Percentiles rank a stretch among this genome's conserved stretches.
Evolutionary conservation across 352 stramenopile genomes (phyloP).

Genomic region (Globisporangium cylindrosporum): DNA sequence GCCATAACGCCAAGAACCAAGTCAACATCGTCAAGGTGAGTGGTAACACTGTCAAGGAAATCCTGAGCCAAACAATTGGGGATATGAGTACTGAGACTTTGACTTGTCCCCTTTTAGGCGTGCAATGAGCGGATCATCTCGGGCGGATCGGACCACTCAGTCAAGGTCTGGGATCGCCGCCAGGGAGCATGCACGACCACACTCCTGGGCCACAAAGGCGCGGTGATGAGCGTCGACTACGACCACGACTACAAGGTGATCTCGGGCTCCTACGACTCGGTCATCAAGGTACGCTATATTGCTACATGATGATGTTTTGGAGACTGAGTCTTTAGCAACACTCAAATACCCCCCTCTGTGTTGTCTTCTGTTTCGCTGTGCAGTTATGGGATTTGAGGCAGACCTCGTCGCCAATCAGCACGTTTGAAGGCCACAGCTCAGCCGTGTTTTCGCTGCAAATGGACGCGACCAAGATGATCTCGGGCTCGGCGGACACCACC

Average conservation of each 20-base stretch:
- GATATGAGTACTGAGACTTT: neutral
- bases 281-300: conserved; percentile 22
- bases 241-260: conserved; percentile 20
- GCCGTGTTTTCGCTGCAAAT: conserved; percentile 34
- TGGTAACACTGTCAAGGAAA: neutral
- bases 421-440: conserved; percentile 27
- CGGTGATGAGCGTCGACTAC: conserved; percentile 31
- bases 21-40: conserved; percentile 28
- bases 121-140: conserved; percentile 18
- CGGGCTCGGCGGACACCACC: conserved; percentile 28
- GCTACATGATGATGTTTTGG: neutral
- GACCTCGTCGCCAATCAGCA: conserved; percentile 11
- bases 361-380: neutral
- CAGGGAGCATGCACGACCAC: conserved; percentile 20
- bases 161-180: conserved; percentile 33
- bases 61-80: neutral
- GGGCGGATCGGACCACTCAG: conserved; percentile 23
- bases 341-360: neutral
- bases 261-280: conserved; percentile 31
- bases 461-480: conserved; percentile 30
- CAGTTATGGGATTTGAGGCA: conserved; percentile 27
- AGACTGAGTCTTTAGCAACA: neutral
- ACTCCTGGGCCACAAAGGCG: conserved; percentile 20
- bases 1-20: conserved; percentile 26
- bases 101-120: conserved; percentile 6